Evolutionary conservation across 768 basidiomycete genomes (phyloP), one percentile per base, ranked within the genome.

Genomic region (Neoboletus brunneissimus): DNA sequence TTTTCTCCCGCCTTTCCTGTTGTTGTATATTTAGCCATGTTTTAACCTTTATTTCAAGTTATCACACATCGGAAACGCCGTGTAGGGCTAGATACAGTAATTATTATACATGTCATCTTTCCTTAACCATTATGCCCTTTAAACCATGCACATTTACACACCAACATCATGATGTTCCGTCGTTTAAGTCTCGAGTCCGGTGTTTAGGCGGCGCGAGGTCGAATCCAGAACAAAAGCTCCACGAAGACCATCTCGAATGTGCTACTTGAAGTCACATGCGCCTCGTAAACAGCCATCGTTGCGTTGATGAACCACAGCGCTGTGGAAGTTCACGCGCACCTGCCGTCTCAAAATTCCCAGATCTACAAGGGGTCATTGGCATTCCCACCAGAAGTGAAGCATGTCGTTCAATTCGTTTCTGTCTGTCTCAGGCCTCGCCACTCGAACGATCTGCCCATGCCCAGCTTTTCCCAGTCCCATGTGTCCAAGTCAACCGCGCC

Each of bases 11-110:
- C 29, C 20, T 34, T 34, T 37, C 10, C 42, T 48, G 18, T 34
- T 34, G 45, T 48, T 56, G 55, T 65, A 54, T 37, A 15, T 42
- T 53, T 65, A 55, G 18, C 47, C 16, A 40, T 25, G 29, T 13
- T 40, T 34, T 58, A 48, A 48, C 48, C 5, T 45, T 58, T 55
- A 56, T 56, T 43, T 56, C 53, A 34, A 12, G 48, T 37, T 41
- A 43, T 54, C 10, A n/a, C 12, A 40, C 32, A 29, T 27, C 9
- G 44, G 23, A 31, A 31, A 29, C 18, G 22, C 25, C 15, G 22
- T 54, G 43, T 54, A 55, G 15, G 34, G 12, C 12, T 29, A 40
- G 4, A 25, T 20, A 40, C 18, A 4, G 18, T 40, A 40, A 20
- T 40, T 40, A 40, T 40, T 20, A n/a, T 20, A 5, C 10, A 27